Conservation (phyloP, 345 rosid genomes). For the Anastatica hierochuntica region DNA sequence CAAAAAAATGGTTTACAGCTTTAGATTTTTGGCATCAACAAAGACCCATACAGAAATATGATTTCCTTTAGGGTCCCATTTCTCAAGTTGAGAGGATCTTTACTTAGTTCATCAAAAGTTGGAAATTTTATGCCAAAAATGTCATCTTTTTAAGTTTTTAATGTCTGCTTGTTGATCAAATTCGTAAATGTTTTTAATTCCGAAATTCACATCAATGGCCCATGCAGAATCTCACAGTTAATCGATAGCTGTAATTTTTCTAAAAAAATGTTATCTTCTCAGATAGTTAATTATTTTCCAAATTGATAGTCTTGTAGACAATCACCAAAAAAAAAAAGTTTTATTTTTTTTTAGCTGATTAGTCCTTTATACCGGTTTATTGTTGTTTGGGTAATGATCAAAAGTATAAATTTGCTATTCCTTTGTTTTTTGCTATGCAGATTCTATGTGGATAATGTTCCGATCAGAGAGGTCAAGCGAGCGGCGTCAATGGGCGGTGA, state of each 20-base stretch:
- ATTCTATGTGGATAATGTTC: constrained; percentile 68
- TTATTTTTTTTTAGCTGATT: background rate
- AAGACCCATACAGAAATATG: constrained; percentile 4
- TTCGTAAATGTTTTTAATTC: background rate
- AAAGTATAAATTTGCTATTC: constrained; percentile 1
- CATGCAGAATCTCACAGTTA: background rate
- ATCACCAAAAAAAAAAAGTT: too few relatives aligned
- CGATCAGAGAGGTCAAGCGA: constrained; percentile 71
- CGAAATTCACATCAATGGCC: background rate
- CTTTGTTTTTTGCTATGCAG: constrained; percentile 29
- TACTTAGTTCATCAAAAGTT: constrained; percentile 12
- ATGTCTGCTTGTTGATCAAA: background rate
- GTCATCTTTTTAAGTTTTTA: background rate
- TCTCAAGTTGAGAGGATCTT: constrained; percentile 20
- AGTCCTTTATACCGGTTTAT: background rate
- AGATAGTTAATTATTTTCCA: too few relatives aligned
- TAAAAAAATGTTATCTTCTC: background rate
- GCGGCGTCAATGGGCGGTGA: constrained; percentile 68
- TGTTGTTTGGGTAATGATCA: background rate
- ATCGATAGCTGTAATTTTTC: background rate
- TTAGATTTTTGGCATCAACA: constrained; percentile 18
- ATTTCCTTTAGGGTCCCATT: constrained; percentile 12
- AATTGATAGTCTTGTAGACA: too few relatives aligned
- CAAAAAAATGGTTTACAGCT: constrained; percentile 24
- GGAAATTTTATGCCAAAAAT: background rate